phyloP scores from a whole-genome alignment of 225 moss, liverwort and hornwort genomes.

The Straminergon stramineum region DNA sequence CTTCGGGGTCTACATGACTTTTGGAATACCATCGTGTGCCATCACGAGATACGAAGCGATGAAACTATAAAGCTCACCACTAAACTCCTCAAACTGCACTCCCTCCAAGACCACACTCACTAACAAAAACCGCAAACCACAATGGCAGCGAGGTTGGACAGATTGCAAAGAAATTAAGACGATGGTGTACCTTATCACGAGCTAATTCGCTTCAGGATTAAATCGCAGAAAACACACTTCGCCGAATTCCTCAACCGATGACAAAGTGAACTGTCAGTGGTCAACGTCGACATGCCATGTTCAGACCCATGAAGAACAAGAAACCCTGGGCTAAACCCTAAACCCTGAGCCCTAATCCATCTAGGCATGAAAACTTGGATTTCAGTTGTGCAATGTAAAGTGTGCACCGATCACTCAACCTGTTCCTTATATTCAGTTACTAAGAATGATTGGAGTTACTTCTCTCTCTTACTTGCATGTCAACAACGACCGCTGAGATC shows the following conservation, averaged over 20 bases:
- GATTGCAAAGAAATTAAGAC: background rate
- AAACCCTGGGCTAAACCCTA: background rate
- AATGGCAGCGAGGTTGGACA: background rate
- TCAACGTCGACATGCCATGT: background rate
- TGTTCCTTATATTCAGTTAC: background rate
- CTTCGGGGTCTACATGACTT: background rate
- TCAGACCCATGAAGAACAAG: background rate
- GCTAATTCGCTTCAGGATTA: background rate
- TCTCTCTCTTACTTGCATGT: background rate
- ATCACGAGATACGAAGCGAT: constrained; percentile 6
- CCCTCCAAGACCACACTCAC: background rate
- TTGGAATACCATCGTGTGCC: background rate
- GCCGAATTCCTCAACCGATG: background rate
- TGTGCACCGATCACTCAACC: background rate
- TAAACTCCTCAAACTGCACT: background rate
- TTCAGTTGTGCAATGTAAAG: background rate
- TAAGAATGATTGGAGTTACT: background rate
- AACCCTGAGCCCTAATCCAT: background rate
- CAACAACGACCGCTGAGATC: background rate
- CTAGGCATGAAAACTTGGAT: background rate
- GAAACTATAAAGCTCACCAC: background rate
- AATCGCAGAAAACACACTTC: background rate
- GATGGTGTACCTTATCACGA: background rate
- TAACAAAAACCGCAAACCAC: background rate
- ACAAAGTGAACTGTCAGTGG: background rate